A percentile compares a stretch with the other conserved stretches of the same genome.
Conservation (phyloP, 179 eudicot species). For the Sideroxylon spinosum region DNA sequence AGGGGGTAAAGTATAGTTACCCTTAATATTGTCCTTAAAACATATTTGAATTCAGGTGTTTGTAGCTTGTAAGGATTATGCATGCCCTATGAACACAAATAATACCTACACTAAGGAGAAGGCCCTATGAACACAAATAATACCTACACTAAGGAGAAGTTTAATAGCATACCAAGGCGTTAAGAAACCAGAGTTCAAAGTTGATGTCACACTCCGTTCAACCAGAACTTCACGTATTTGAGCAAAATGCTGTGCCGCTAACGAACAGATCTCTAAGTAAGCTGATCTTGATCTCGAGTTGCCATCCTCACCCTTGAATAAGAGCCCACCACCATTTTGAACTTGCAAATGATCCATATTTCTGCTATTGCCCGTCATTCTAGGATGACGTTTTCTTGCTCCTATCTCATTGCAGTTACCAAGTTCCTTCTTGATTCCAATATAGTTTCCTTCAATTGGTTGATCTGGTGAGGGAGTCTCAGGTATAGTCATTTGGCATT, state of each 20-base stretch:
- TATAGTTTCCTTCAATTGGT: slow-evolving; percentile 59
- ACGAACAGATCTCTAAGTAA: slow-evolving; percentile 77
- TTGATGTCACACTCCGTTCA: slow-evolving; percentile 84
- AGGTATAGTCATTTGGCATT: slow-evolving; percentile 77
- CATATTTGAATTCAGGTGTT: not conserved
- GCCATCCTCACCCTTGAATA: slow-evolving; percentile 42
- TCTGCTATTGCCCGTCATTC: slow-evolving; percentile 47
- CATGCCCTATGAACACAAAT: not conserved
- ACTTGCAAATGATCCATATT: slow-evolving; percentile 33
- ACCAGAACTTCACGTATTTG: slow-evolving; percentile 88
- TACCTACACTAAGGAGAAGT: not conserved
- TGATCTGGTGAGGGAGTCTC: slow-evolving; percentile 99
- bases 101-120: not conserved
- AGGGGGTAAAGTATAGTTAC: too few species aligned
- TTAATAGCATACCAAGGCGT: slow-evolving; percentile 72
- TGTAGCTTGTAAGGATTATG: not conserved
- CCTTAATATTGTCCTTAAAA: not conserved
- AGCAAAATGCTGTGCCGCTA: slow-evolving; percentile 91
- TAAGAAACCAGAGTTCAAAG: slow-evolving; percentile 80
- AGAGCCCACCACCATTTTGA: slow-evolving; percentile 49
- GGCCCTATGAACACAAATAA: not conserved
- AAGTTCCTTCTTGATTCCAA: slow-evolving; percentile 68
- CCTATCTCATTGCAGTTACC: slow-evolving; percentile 67
- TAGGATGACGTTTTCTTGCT: slow-evolving; percentile 73
- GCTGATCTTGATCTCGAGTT: slow-evolving; percentile 62